Percentiles rank a stretch among this genome's conserved stretches.
Conservation (phyloP, 225 moss, liverwort and hornwort genomes). For the Neckera pumila region DNA sequence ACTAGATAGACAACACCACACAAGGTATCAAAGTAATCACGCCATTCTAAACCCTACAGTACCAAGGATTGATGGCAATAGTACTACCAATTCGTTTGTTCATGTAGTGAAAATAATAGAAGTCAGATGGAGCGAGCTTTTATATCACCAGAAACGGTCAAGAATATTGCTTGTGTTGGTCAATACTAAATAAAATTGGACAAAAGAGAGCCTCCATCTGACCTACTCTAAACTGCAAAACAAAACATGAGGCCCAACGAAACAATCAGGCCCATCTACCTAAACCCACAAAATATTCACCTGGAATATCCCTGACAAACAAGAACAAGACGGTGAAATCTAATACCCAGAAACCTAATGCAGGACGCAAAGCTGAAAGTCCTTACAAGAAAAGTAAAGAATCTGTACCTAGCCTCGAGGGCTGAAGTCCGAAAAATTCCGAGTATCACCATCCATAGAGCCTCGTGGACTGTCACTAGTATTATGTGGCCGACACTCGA, state of each 20-base stretch:
- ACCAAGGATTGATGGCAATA: neutral
- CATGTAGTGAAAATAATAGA: neutral
- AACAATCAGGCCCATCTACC: neutral
- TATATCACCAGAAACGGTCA: neutral
- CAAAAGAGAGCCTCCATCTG: neutral
- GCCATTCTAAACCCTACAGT: neutral
- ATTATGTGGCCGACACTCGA: constrained; percentile 55
- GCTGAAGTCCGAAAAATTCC: constrained; percentile 20
- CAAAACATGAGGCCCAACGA: neutral
- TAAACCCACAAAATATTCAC: neutral
- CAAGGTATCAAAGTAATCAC: neutral
- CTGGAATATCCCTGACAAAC: neutral
- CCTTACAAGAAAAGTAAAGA: neutral
- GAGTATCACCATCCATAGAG: constrained; percentile 28
- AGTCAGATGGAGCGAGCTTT: neutral
- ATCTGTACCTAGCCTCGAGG: constrained; percentile 13
- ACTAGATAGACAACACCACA: neutral
- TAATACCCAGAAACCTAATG: neutral
- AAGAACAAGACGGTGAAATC: neutral
- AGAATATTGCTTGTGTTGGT: neutral
- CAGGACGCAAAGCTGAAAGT: neutral
- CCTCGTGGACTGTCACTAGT: constrained; percentile 28
- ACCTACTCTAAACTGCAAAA: neutral
- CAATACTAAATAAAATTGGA: neutral
- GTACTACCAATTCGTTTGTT: neutral